A percentile compares a stretch with the other conserved stretches of the same genome.
These are phyloP conservation scores for Pseudisothecium myosuroides DNA, from an alignment of 225 moss, liverwort and hornwort genomes.

Conservation along the genomic window DNA sequence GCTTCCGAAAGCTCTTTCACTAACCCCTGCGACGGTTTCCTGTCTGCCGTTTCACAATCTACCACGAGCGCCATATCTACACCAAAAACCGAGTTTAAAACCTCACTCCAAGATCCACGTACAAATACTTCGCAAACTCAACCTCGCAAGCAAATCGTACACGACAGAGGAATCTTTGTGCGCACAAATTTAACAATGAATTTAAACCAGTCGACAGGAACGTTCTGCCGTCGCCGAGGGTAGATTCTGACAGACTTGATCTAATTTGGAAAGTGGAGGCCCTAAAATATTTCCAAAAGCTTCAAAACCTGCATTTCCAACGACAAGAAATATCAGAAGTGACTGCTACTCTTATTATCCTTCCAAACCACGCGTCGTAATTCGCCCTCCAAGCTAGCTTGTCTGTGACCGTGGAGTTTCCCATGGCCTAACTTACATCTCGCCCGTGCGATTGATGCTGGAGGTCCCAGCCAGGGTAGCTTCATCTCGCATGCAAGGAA, in stretches of 20 bases:
- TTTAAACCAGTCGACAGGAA: background rate
- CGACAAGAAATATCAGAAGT: background rate
- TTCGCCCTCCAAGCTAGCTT: background rate
- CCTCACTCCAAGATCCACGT: background rate
- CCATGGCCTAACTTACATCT: background rate
- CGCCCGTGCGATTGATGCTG: background rate
- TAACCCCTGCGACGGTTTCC: background rate
- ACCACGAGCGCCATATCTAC: background rate
- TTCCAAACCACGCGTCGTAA: background rate
- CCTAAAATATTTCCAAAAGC: background rate
- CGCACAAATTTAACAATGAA: background rate
- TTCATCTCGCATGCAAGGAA: background rate
- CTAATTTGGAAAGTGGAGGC: background rate
- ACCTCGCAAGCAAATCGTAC: background rate
- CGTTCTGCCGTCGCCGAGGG: background rate
- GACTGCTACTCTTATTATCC: background rate
- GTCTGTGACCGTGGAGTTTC: background rate
- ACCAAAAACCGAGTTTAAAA: no score
- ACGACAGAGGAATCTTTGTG: background rate
- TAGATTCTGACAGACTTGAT: background rate
- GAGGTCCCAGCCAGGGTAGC: background rate
- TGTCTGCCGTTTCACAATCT: background rate
- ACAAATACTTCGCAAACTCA: background rate
- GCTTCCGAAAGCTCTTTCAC: conserved; percentile 44
- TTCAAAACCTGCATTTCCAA: background rate